These are phyloP conservation scores for Fusarium burgessii DNA, from an alignment of 2,329 filamentous ascomycete genomes.

Conservation along the genomic window DNA sequence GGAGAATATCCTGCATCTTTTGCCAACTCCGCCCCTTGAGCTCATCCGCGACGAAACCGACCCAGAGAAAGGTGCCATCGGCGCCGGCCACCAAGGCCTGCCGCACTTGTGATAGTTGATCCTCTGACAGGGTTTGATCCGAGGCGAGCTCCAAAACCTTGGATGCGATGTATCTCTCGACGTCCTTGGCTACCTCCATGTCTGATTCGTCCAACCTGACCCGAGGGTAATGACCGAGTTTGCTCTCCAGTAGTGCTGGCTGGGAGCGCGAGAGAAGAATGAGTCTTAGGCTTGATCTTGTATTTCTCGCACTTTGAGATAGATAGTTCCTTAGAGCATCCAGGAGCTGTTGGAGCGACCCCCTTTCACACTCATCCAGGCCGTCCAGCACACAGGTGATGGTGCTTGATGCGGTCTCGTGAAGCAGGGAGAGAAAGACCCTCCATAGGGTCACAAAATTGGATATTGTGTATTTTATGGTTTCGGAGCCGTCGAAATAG, in stretches of 20 bases:
- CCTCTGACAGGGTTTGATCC: neutral
- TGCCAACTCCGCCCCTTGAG: conserved; percentile 1
- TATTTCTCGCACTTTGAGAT: neutral
- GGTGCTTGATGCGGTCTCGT: neutral
- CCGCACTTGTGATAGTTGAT: neutral
- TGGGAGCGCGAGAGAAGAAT: conserved; percentile 1
- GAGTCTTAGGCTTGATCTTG: neutral
- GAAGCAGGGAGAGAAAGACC: neutral
- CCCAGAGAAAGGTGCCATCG: conserved; percentile 7
- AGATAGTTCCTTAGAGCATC: neutral
- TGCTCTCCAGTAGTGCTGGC: neutral
- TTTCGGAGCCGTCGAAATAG: neutral
- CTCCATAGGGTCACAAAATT: conserved; percentile 1
- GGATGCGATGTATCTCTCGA: conserved; percentile 6
- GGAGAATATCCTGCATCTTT: neutral
- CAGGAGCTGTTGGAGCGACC: neutral
- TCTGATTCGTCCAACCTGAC: neutral
- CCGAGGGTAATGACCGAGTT: neutral
- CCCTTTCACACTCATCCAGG: conserved; percentile 1
- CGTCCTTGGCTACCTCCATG: neutral
- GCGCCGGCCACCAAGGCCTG: neutral
- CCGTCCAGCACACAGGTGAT: conserved; percentile 1
- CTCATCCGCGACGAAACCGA: conserved; percentile 2
- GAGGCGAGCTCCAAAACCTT: neutral
- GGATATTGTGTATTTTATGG: conserved; percentile 1